A percentile compares a stretch with the other conserved stretches of the same genome.
These are phyloP conservation scores for Coemansia sp. DNA, from an alignment of 192 early-diverging fungal genomes.

Conservation along the genomic window DNA sequence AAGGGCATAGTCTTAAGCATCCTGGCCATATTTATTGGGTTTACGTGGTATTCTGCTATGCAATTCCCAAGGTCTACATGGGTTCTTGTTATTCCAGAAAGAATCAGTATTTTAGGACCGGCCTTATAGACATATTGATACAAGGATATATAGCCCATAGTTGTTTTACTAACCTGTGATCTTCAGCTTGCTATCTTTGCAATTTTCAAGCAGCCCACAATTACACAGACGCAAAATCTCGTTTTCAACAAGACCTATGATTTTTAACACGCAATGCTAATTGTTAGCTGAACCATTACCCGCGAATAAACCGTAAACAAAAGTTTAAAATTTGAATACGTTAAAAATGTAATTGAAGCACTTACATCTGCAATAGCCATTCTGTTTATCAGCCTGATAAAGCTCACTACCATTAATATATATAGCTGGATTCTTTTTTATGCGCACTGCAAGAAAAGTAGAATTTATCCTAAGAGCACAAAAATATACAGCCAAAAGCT, in stretches of 20 bases:
- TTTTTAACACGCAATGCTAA: neutral
- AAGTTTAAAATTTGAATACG: too few relatives aligned
- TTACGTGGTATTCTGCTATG: conserved; percentile 32
- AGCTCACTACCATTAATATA: conserved; percentile 14
- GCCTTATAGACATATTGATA: too few relatives aligned
- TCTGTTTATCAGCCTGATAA: neutral
- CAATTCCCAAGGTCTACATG: conserved; percentile 31
- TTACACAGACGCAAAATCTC: conserved; percentile 4
- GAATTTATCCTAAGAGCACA: conserved; percentile 38
- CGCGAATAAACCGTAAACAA: neutral
- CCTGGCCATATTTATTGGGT: conserved; percentile 28
- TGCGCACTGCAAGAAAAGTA: conserved; percentile 29
- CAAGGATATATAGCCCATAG: too few relatives aligned
- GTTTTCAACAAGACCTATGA: conserved; percentile 5
- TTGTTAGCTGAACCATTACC: neutral
- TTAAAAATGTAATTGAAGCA: neutral
- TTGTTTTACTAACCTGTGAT: conserved; percentile 1
- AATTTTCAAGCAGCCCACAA: conserved; percentile 1
- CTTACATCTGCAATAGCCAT: conserved; percentile 16
- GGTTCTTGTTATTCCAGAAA: too few relatives aligned
- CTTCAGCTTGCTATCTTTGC: neutral
- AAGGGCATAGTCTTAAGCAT: conserved; percentile 13
- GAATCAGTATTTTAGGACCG: too few relatives aligned
- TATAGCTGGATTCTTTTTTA: conserved; percentile 11
- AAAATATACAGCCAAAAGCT: neutral